Conservation (phyloP, 352 stramenopile genomes). For the Phytophthora tubulina region DNA sequence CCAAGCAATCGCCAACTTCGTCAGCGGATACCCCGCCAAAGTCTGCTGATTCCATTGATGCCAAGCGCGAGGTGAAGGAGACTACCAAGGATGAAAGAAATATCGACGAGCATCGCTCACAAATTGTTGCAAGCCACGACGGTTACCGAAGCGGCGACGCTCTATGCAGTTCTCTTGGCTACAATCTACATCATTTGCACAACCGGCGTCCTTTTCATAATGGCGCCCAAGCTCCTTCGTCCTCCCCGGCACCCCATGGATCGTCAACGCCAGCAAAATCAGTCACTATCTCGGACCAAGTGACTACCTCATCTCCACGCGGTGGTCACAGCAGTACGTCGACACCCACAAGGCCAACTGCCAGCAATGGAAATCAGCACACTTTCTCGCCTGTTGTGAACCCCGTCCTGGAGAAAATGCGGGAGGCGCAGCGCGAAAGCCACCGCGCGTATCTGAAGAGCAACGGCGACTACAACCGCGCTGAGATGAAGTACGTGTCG, state of each 20-base stretch:
- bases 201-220: constrained; percentile 25
- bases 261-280: constrained; percentile 24
- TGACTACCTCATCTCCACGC: constrained; percentile 28
- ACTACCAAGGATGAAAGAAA: constrained; percentile 7
- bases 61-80: constrained; percentile 1
- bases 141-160: constrained; percentile 1
- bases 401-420: constrained; percentile 49
- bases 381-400: constrained; percentile 36
- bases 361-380: constrained; percentile 19
- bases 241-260: constrained; percentile 23
- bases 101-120: constrained; percentile 6
- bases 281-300: constrained; percentile 18
- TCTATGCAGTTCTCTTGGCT: constrained; percentile 8
- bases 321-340: constrained; percentile 14
- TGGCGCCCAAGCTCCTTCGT: constrained; percentile 9
- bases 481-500: constrained; percentile 63
- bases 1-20: constrained; percentile 6
- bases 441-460: constrained; percentile 64
- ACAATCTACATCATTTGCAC: constrained; percentile 24
- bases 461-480: constrained; percentile 63
- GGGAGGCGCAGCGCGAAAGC: constrained; percentile 52
- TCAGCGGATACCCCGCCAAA: constrained; percentile 6
- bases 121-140: constrained; percentile 10
- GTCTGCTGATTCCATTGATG: constrained; percentile 1
- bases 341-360: constrained; percentile 12